Percentiles rank a stretch among this genome's conserved stretches.
phyloP scores from a whole-genome alignment of 257 asterid genomes.

The Solanum paucissectum region DNA sequence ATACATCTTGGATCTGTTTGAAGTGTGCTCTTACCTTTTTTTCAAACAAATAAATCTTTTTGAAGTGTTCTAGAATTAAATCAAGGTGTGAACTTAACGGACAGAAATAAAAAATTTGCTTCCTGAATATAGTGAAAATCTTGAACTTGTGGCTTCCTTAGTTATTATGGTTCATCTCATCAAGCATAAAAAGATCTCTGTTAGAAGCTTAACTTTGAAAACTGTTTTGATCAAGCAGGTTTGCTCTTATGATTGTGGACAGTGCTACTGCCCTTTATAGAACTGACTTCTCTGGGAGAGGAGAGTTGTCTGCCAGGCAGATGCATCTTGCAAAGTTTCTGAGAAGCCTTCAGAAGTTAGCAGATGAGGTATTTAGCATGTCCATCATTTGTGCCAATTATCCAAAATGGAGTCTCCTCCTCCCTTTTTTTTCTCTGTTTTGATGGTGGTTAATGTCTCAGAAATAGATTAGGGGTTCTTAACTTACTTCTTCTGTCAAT shows the following conservation, averaged over 20 bases:
- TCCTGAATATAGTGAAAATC: neutral
- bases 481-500: neutral
- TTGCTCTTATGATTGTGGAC: slow-evolving; percentile 90
- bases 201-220: neutral
- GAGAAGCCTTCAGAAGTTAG: slow-evolving; percentile 95
- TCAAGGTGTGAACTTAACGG: neutral
- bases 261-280: slow-evolving; percentile 96
- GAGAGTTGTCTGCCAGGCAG: slow-evolving; percentile 91
- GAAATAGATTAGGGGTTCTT: neutral
- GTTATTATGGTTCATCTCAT: neutral
- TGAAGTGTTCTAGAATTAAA: neutral
- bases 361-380: slow-evolving; percentile 57
- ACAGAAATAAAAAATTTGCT: neutral
- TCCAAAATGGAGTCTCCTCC: neutral
- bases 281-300: slow-evolving; percentile 95
- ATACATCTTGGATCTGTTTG: neutral
- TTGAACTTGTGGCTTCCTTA: neutral
- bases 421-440: neutral
- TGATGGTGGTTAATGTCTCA: neutral
- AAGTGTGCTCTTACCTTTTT: neutral
- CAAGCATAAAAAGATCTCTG: neutral
- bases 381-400: neutral
- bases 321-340: slow-evolving; percentile 97
- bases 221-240: slow-evolving; percentile 35
- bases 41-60: neutral